A percentile compares a stretch with the other conserved stretches of the same genome.
phyloP scores from a whole-genome alignment of 495 filamentous ascomycete species.

The Penicillium arizonense region DNA sequence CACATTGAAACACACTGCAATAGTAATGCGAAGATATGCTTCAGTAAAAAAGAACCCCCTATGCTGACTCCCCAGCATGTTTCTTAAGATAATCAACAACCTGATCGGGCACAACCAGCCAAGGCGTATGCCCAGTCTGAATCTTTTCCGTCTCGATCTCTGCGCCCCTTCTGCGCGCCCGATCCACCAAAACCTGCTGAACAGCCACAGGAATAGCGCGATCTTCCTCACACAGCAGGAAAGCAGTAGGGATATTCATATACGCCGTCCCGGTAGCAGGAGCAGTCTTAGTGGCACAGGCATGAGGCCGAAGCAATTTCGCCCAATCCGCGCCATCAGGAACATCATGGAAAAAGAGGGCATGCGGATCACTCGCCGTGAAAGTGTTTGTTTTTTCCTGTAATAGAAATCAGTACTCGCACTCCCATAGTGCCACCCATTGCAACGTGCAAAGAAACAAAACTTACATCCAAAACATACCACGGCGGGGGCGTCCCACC shows the following conservation, averaged over 20 bases:
- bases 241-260: slow-evolving; percentile 25
- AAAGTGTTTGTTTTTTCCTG: slow-evolving; percentile 29
- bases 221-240: slow-evolving; percentile 38
- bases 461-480: slow-evolving; percentile 37
- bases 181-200: slow-evolving; percentile 41
- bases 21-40: neutral
- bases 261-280: slow-evolving; percentile 34
- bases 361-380: slow-evolving; percentile 23
- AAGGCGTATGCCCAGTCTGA: slow-evolving; percentile 30
- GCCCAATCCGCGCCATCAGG: slow-evolving; percentile 35
- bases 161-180: slow-evolving; percentile 26
- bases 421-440: neutral
- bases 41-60: neutral
- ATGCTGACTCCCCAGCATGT: slow-evolving; percentile 13
- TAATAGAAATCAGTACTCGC: neutral
- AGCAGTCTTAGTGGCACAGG: slow-evolving; percentile 30
- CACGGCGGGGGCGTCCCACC: slow-evolving; percentile 33
- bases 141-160: slow-evolving; percentile 30
- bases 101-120: slow-evolving; percentile 26
- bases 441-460: neutral
- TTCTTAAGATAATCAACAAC: slow-evolving; percentile 23
- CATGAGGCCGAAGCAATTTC: slow-evolving; percentile 28
- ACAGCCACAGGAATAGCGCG: slow-evolving; percentile 33
- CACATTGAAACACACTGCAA: too few species aligned
- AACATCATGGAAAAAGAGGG: slow-evolving; percentile 38